Conservation (phyloP, 257 asterid genomes). For the Cordia subcordata region DNA sequence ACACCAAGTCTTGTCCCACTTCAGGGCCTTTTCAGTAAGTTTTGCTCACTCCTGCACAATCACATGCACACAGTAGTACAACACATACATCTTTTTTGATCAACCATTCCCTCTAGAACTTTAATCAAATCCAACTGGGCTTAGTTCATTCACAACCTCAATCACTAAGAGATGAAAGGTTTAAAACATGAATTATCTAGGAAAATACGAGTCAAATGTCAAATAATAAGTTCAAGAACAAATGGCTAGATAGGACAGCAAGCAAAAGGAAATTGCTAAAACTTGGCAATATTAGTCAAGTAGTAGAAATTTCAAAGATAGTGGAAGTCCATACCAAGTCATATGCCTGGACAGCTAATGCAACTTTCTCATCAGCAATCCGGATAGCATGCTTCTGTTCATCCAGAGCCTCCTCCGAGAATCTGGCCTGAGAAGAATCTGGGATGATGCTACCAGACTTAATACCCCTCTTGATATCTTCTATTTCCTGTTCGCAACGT, state of each 20-base stretch:
- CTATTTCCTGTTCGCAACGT: conserved; percentile 83
- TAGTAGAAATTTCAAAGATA: not conserved
- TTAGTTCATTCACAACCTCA: no score
- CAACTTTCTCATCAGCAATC: conserved; percentile 97
- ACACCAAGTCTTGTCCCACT: no score
- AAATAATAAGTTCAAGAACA: no score
- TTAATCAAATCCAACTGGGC: no score
- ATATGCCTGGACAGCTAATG: conserved; percentile 82
- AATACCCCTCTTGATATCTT: conserved; percentile 71
- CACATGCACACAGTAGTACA: no score
- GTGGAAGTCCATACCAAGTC: conserved; percentile 60
- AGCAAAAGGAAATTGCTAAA: not conserved
- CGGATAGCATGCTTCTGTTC: conserved; percentile 96
- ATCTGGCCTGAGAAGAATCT: conserved; percentile 68
- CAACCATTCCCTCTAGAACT: no score
- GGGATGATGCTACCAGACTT: conserved; percentile 72
- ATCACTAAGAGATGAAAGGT: no score
- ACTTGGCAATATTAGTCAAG: not conserved
- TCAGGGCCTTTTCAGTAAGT: no score
- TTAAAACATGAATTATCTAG: no score
- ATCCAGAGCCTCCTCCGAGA: conserved; percentile 84
- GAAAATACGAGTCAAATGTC: no score
- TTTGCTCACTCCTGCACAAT: no score
- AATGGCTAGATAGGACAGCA: not conserved
- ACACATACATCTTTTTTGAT: no score